Percentiles rank a stretch among this genome's conserved stretches.
These are phyloP conservation scores for Fragosphaeria purpurea DNA, from an alignment of 2,329 filamentous ascomycete genomes.

Conservation along the genomic window DNA sequence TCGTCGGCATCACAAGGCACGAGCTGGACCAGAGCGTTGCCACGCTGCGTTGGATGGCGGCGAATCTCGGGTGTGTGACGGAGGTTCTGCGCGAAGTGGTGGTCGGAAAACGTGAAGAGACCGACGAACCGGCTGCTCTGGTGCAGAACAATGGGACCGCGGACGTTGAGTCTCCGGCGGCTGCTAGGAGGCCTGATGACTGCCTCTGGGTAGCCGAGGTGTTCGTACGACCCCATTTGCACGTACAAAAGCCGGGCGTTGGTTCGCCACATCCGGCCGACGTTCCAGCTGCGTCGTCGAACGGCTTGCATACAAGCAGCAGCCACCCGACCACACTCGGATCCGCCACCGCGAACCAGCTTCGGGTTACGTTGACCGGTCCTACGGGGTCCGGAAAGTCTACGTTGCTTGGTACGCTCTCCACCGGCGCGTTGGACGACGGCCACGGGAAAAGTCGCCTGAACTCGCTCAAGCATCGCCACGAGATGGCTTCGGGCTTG, in stretches of 20 bases:
- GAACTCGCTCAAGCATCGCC: slow-evolving; percentile 80
- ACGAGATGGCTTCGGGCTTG: slow-evolving; percentile 83
- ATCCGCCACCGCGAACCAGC: slow-evolving; percentile 49
- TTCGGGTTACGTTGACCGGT: slow-evolving; percentile 79
- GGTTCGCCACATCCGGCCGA: too few species aligned
- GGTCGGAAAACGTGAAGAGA: slow-evolving; percentile 77
- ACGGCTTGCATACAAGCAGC: too few species aligned
- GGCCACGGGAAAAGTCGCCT: slow-evolving; percentile 82
- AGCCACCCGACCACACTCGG: slow-evolving; percentile 4
- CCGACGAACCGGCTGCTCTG: slow-evolving; percentile 30
- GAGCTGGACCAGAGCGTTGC: slow-evolving; percentile 86
- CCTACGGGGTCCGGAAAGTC: slow-evolving; percentile 90
- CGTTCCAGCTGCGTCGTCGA: too few species aligned
- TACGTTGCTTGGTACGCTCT: slow-evolving; percentile 76
- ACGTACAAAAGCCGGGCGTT: slow-evolving; percentile 15
- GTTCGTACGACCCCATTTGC: slow-evolving; percentile 65
- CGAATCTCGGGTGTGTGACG: slow-evolving; percentile 78
- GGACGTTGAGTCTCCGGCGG: slow-evolving; percentile 15
- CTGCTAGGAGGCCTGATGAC: slow-evolving; percentile 26
- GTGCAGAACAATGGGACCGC: slow-evolving; percentile 12
- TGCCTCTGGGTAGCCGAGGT: slow-evolving; percentile 85
- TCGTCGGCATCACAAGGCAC: slow-evolving; percentile 79
- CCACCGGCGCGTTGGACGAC: slow-evolving; percentile 82
- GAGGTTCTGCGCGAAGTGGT: slow-evolving; percentile 71
- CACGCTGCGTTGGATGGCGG: slow-evolving; percentile 83